phyloP scores from a whole-genome alignment of 2,329 filamentous ascomycete genomes.

The Blumeria graminis region DNA sequence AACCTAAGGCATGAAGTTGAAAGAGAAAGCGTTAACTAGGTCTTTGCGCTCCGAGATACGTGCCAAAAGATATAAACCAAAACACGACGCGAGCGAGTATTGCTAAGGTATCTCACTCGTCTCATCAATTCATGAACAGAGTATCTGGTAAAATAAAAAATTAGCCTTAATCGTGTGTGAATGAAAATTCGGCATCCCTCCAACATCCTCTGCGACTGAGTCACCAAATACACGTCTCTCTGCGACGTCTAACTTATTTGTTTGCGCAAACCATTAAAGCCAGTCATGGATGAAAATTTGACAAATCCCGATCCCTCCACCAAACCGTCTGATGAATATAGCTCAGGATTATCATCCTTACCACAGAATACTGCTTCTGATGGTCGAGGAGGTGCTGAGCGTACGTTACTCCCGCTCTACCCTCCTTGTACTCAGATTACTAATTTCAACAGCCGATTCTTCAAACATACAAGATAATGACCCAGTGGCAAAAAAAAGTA shows the following conservation, averaged over 20 bases:
- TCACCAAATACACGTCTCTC: too few relatives aligned
- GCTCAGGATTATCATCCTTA: conserved; percentile 29
- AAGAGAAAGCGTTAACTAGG: too few relatives aligned
- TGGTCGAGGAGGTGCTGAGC: conserved; percentile 19
- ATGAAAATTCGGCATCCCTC: too few relatives aligned
- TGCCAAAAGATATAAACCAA: too few relatives aligned
- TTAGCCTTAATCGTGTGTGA: too few relatives aligned
- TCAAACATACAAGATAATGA: conserved; percentile 20
- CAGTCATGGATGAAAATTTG: conserved; percentile 32
- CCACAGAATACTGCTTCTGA: conserved; percentile 19
- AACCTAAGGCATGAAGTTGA: too few relatives aligned
- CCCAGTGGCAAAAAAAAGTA: conserved; percentile 12
- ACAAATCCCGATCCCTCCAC: conserved; percentile 31
- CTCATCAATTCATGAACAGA: too few relatives aligned
- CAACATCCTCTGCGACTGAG: too few relatives aligned
- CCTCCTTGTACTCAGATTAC: conserved; percentile 2
- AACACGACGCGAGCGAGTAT: too few relatives aligned
- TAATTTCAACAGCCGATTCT: conserved; percentile 27
- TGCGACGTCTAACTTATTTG: conserved; percentile 14
- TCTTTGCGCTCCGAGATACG: too few relatives aligned
- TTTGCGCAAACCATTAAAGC: conserved; percentile 2
- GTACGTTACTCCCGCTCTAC: conserved; percentile 16
- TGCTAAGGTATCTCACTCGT: too few relatives aligned
- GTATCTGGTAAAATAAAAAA: too few relatives aligned
- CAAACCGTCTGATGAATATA: conserved; percentile 15